These are phyloP conservation scores for Ottelia alismoides DNA, from an alignment of 106 monocot species.

Conservation along the genomic window DNA sequence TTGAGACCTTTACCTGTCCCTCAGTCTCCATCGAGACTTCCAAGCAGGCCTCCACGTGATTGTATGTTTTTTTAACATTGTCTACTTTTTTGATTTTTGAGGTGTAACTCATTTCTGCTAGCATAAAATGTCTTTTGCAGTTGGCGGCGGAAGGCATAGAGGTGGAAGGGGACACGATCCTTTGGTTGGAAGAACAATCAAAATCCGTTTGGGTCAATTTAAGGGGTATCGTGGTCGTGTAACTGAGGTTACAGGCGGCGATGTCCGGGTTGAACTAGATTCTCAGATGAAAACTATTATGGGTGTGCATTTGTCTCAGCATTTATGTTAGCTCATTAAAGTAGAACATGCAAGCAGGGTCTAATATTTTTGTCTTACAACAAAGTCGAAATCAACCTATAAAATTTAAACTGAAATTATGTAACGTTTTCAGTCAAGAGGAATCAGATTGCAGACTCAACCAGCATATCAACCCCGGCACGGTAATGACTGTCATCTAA, in stretches of 20 bases:
- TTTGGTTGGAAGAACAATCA: conserved; percentile 61
- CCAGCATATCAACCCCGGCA: conserved; percentile 39
- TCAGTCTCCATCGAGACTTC: conserved; percentile 48
- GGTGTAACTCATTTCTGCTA: too few relatives aligned
- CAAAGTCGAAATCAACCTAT: too few relatives aligned
- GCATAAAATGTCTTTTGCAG: background rate
- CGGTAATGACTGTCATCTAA: conserved; percentile 34
- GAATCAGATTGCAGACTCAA: conserved; percentile 62
- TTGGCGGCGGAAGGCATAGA: conserved; percentile 49
- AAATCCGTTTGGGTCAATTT: conserved; percentile 76
- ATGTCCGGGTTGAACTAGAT: conserved; percentile 85
- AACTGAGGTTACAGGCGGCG: conserved; percentile 52
- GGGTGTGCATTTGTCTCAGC: conserved; percentile 20
- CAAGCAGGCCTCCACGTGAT: conserved; percentile 42
- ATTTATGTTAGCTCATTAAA: too few relatives aligned
- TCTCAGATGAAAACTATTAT: conserved; percentile 97
- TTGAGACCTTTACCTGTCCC: conserved; percentile 39
- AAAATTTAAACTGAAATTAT: too few relatives aligned
- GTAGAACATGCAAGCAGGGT: too few relatives aligned
- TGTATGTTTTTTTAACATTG: conserved; percentile 21
- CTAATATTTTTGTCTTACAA: too few relatives aligned
- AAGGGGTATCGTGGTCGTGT: conserved; percentile 97
- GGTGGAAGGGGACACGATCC: conserved; percentile 81
- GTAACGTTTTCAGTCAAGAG: conserved; percentile 51
- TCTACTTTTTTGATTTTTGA: background rate